Conservation (phyloP, 805 yeast species). For the Groenewaldozyma salmanticensis region DNA sequence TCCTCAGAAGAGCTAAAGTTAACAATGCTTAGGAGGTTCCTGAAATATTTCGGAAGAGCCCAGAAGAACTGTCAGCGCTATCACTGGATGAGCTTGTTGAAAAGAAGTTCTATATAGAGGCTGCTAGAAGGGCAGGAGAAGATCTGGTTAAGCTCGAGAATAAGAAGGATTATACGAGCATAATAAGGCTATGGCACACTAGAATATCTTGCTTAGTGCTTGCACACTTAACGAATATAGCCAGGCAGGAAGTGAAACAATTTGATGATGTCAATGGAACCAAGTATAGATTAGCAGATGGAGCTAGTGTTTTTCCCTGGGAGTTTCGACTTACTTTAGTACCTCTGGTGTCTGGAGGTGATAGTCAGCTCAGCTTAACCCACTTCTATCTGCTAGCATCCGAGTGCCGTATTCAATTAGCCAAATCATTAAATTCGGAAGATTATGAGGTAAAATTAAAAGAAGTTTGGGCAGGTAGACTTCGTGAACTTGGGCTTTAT, state of each 20-base stretch:
- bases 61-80: constrained; percentile 17
- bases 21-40: constrained; percentile 4
- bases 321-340: constrained; percentile 24
- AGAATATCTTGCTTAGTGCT: constrained; percentile 22
- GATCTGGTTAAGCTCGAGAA: constrained; percentile 11
- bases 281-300: constrained; percentile 14
- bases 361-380: constrained; percentile 25
- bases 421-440: background rate
- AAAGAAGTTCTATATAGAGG: constrained; percentile 18
- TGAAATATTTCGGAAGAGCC: constrained; percentile 1
- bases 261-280: constrained; percentile 22
- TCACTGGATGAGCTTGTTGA: constrained; percentile 14
- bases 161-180: constrained; percentile 9
- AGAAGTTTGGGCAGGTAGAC: constrained; percentile 16
- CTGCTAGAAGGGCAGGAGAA: constrained; percentile 18
- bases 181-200: constrained; percentile 23
- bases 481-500: constrained; percentile 23
- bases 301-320: constrained; percentile 25
- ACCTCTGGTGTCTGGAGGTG: constrained; percentile 25
- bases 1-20: background rate
- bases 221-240: constrained; percentile 22
- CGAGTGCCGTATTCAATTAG: constrained; percentile 23
- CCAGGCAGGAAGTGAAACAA: constrained; percentile 23
- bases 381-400: constrained; percentile 26
- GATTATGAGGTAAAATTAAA: background rate